A percentile compares a stretch with the other conserved stretches of the same genome.
These are phyloP conservation scores for Fusarium begoniae DNA, from an alignment of 2,329 filamentous ascomycete species.

Conservation along the genomic window DNA sequence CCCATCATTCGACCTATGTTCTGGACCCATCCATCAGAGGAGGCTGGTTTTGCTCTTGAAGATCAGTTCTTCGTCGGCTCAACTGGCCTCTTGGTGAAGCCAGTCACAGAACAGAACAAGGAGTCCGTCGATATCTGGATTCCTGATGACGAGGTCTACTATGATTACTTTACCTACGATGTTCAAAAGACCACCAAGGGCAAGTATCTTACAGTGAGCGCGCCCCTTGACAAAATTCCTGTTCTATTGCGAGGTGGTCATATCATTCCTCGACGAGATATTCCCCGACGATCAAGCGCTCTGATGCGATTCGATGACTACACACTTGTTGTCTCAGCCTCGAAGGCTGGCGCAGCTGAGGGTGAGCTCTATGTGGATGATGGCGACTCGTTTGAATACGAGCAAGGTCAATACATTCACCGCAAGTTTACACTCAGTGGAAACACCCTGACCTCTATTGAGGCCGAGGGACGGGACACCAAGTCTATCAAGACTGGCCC, in stretches of 20 bases:
- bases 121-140: constrained; percentile 83
- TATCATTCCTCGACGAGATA: constrained; percentile 89
- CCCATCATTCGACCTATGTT: constrained; percentile 93
- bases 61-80: constrained; percentile 92
- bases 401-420: constrained; percentile 88
- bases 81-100: constrained; percentile 92
- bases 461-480: constrained; percentile 65
- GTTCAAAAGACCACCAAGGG: constrained; percentile 75
- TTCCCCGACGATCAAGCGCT: constrained; percentile 82
- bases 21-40: constrained; percentile 88
- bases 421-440: constrained; percentile 76
- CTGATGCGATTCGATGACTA: constrained; percentile 96
- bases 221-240: constrained; percentile 87
- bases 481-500: constrained; percentile 68
- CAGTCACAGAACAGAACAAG: constrained; percentile 81
- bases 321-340: constrained; percentile 81
- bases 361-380: constrained; percentile 93
- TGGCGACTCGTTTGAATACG: constrained; percentile 89
- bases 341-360: constrained; percentile 68
- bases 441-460: constrained; percentile 72
- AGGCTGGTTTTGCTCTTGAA: constrained; percentile 87
- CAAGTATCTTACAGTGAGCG: constrained; percentile 73
- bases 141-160: constrained; percentile 89
- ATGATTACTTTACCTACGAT: constrained; percentile 92
- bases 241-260: constrained; percentile 93